Percentiles rank a stretch among this genome's conserved stretches.
Evolutionary conservation across 176 grass and related monocot genomes (phyloP).

Genomic region (Avena sativa): DNA sequence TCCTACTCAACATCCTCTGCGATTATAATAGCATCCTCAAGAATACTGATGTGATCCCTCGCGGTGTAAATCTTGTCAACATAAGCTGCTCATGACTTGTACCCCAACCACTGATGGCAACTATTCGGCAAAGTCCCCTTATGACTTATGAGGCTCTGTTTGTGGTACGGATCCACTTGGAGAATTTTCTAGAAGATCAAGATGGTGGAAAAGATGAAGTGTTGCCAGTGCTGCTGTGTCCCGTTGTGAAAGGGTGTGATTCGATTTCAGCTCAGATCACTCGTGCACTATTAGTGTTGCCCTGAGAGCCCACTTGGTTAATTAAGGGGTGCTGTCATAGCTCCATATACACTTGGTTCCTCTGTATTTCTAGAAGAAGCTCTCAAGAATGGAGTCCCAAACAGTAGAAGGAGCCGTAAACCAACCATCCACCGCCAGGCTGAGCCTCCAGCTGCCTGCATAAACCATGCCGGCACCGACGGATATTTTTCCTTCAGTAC

Average conservation of each 20-base stretch:
- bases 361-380: background rate
- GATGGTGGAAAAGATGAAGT: background rate
- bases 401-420: background rate
- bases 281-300: background rate
- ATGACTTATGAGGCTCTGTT: background rate
- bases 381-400: background rate
- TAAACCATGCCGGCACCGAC: too few species aligned
- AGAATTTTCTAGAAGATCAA: background rate
- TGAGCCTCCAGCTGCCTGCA: too few species aligned
- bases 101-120: background rate
- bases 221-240: background rate
- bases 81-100: slow-evolving; percentile 51
- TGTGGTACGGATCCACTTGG: background rate
- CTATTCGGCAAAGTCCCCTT: background rate
- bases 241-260: background rate
- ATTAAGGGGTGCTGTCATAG: background rate
- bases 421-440: background rate
- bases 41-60: slow-evolving; percentile 59
- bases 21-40: slow-evolving; percentile 58
- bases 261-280: background rate
- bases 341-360: background rate
- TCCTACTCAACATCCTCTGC: slow-evolving; percentile 69
- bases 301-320: background rate
- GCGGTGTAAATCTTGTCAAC: slow-evolving; percentile 61
- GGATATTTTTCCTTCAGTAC: background rate